Base-by-base conservation (phyloP, 2,329 filamentous ascomycete genomes). In the Eutypella sp. region DNA sequence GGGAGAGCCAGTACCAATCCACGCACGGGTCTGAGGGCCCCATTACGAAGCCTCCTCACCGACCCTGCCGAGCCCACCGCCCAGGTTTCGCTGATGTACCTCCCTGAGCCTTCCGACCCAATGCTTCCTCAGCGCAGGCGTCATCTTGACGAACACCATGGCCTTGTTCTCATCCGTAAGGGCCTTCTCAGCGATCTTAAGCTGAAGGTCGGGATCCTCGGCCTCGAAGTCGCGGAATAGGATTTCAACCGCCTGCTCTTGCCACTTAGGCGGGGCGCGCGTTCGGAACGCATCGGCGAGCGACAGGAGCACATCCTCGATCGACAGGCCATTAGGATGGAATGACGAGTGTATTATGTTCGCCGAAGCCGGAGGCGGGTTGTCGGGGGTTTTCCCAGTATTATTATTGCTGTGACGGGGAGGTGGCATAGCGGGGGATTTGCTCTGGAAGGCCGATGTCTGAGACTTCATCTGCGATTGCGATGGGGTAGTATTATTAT, bases 141-240 rank as follows among this genome's bases (percentile, higher is more conserved):
- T 73, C 76, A 81, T 81, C 64, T 81, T 81, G 66, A 77, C 79
- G 52, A 81, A 82, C 36, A 81, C 71, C 69, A 81, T 75, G 24
- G 78, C 79, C 57, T 79, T 81, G 57, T 74, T 76, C 51, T 80
- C 74, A 52, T 81, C 75, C n/a, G 75, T 72, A 22, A 82, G 66
- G 1, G 77, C 72, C 50, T 76, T 76, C 59, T 82, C 78, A 0
- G 77, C 76, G 27, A 82, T 77, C 60, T 76, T 78, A 33, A 82
- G 66, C 65, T 81, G 78, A 46, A 82, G 57, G 53, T 82, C 78
- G 48, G 75, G 66, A 47, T 81, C 76, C 52, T 81, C 78, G 40
- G 74, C 70, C 13, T 70, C 63, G 56, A 82, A 82, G 48, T 82
- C 78, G 25, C 70, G 68, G 60, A 82, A 81, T 55, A 82, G 76